These are phyloP conservation scores for Cardiospermum halicacabum DNA, from an alignment of 345 rosid species.

Conservation along the genomic window DNA sequence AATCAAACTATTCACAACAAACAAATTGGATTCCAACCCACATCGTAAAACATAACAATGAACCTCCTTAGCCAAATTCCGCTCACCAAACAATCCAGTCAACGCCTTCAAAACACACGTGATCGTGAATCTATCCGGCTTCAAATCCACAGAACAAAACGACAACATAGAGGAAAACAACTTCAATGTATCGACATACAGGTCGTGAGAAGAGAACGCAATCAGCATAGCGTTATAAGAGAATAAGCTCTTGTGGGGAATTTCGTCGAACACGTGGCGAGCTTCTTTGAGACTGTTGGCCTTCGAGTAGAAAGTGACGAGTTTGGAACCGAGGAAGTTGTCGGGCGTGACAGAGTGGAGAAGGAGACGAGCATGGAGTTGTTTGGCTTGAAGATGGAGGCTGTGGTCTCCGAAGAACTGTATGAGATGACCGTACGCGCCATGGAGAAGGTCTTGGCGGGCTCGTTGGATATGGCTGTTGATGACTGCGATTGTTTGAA, in stretches of 20 bases:
- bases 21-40: conserved; percentile 48
- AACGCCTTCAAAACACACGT: conserved; percentile 60
- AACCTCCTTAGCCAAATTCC: conserved; percentile 45
- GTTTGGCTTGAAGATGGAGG: conserved; percentile 63
- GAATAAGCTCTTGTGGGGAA: conserved; percentile 48
- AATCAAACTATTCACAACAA: conserved; percentile 63
- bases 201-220: conserved; percentile 48
- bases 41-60: conserved; percentile 50
- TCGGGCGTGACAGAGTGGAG: conserved; percentile 42
- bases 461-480: conserved; percentile 34
- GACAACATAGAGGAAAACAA: conserved; percentile 44
- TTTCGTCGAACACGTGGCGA: conserved; percentile 63
- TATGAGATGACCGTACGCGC: conserved; percentile 56
- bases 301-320: conserved; percentile 50
- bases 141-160: conserved; percentile 19
- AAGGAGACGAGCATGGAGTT: conserved; percentile 73
- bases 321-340: conserved; percentile 74
- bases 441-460: conserved; percentile 43
- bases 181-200: conserved; percentile 39
- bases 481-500: conserved; percentile 1
- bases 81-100: conserved; percentile 30
- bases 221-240: conserved; percentile 75
- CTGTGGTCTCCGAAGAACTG: conserved; percentile 45
- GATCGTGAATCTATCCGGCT: conserved; percentile 53
- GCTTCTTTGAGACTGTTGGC: conserved; percentile 36